Percentiles rank a stretch among this genome's conserved stretches.
Evolutionary conservation across 192 early-diverging fungal genomes (phyloP).

Genomic region (Ambispora gerdemannii): DNA sequence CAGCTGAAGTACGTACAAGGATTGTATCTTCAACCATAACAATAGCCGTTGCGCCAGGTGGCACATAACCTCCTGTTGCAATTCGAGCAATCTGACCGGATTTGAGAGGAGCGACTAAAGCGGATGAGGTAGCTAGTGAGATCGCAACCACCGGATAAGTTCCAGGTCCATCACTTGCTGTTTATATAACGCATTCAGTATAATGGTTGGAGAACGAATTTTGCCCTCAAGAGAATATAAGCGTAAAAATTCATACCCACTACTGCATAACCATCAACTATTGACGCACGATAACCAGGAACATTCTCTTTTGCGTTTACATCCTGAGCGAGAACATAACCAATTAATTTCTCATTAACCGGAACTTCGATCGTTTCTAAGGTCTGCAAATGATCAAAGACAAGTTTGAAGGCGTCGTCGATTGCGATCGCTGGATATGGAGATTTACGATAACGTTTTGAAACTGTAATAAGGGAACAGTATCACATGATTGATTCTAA

Average conservation of each 20-base stretch:
- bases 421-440: conserved; percentile 79
- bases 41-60: conserved; percentile 80
- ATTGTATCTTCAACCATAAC: conserved; percentile 95
- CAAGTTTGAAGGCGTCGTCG: conserved; percentile 58
- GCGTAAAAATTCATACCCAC: conserved; percentile 47
- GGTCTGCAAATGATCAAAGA: conserved; percentile 41
- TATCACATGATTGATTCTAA: too few species aligned
- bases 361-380: conserved; percentile 37
- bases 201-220: neutral
- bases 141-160: conserved; percentile 63
- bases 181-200: neutral
- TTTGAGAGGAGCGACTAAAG: conserved; percentile 34
- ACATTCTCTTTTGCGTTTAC: conserved; percentile 70
- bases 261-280: conserved; percentile 95
- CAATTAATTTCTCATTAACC: conserved; percentile 52
- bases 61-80: conserved; percentile 86
- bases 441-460: conserved; percentile 67
- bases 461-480: conserved; percentile 42
- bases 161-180: conserved; percentile 77
- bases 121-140: conserved; percentile 50
- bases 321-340: conserved; percentile 73
- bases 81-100: conserved; percentile 70
- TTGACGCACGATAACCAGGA: conserved; percentile 81
- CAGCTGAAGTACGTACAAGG: conserved; percentile 54
- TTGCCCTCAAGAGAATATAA: neutral